Evolutionary conservation across 148 eudicot species (phyloP), one percentile per base, ranked within the genome.

Genomic region (Arctostaphylos glauca): DNA sequence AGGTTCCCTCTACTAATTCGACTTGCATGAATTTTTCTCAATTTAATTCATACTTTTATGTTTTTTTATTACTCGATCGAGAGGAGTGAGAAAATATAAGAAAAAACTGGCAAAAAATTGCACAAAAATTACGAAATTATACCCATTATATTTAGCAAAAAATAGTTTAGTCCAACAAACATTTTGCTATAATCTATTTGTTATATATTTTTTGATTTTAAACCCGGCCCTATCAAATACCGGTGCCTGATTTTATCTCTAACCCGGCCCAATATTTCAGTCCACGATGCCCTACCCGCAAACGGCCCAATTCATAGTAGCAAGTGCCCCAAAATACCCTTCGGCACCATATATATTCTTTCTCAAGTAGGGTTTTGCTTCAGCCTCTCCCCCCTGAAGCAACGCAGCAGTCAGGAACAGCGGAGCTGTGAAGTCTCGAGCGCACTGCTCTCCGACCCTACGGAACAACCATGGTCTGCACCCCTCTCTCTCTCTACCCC

Each of bases 331-430:
- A 52, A 76, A 52, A 76, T 52, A 44, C 79, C 79, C 79, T 76
- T 76, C 31, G 41, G 4, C 49, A 8, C 49, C 50, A 19, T 18
- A 9, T 60, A 79, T 79, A 79, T 59, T 59, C 44, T 4, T 62
- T 19, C 53, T 48, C 8, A 50, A 52, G 43, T 79, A 79, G 81
- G 81, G 81, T 59, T 60, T 79, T 5, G 53, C 18, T 4, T 19
- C 19, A 0, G 25, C n/a, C 44, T 31, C 48, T 79, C 18, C 46
- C 2, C 14, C 59, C 59, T 21, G 18, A 50, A 67, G 76, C 14
- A 31, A 16, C 21, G 82, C 75, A 67, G 82, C 75, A 7, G 53
- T 25, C 75, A 76, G 79, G 46, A 60, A 18, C 75, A 50, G 59
- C 55, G 67, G 49, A 44, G 64, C 54, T 3, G 21, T 21, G 23